Evolutionary conservation across 73 alveolate genomes (phyloP), one percentile per base, ranked within the genome.

Genomic region (Paramecium bursaria): DNA sequence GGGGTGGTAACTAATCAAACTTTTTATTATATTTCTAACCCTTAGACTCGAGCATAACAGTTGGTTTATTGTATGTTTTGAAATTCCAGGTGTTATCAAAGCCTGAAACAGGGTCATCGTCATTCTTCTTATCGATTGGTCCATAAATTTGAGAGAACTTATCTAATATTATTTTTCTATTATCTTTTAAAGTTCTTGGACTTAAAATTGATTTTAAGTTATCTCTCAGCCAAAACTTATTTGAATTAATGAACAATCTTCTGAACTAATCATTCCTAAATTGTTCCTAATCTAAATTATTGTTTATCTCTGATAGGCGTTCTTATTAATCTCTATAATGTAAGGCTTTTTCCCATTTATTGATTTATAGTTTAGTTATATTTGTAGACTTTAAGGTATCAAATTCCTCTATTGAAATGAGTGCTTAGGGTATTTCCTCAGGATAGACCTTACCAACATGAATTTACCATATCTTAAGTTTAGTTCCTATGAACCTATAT

Each of bases 41-140:
- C 22, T 46, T 57, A 15, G 54, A 49, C 11, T 49, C 74, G 14
- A 15, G 23, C 23, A 49, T 48, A 3, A n/a, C 25, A 15, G 73
- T 15, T 21, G 33, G 17, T 67, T 67, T 67, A n/a, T 42, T 19
- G 13, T 39, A 42, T 15, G 33, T 13, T 42, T 47, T 67, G 14
- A 67, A 67, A 67, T 67, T 67, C 82, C 82, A 67, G 14, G 82
- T 57, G 44, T 67, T 67, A 67, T 67, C 82, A 67, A 67, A 67
- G 33, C 82, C 82, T 21, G 82, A 53, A 14, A 67, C 82, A 35
- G 82, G 82, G 44, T 67, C 82, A 21, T 67, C 82, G 33, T 67
- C 82, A 42, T 67, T 67, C 39, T 67, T 67, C 22, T 67, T 67
- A 19, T 67, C 82, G 6, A 67, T 39, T 39, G 82, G 82, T 21